Percentiles rank a stretch among this genome's conserved stretches.
These are phyloP conservation scores for Rhodotorula diobovata DNA, from an alignment of 768 basidiomycete species.

Conservation along the genomic window DNA sequence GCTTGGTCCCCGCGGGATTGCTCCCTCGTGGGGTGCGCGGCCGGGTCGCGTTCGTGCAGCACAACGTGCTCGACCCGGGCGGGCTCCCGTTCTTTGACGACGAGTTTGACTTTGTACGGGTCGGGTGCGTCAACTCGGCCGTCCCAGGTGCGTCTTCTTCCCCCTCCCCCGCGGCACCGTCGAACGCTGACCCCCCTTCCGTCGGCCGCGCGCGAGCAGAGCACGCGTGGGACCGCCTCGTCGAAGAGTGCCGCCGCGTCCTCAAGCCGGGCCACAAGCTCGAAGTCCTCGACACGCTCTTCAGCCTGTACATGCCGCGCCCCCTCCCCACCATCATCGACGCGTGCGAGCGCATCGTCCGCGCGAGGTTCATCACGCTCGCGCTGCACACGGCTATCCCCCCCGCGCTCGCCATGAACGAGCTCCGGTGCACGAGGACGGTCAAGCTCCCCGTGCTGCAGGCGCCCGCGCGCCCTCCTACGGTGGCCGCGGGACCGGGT, in stretches of 20 bases:
- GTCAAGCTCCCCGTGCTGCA: neutral
- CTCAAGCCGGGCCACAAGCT: neutral
- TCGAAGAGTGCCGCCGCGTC: neutral
- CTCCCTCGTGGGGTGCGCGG: neutral
- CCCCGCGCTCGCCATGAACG: constrained; percentile 3
- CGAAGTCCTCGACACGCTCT: neutral
- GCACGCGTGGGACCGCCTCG: neutral
- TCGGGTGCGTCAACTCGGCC: neutral
- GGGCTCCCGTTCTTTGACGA: neutral
- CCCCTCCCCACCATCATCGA: neutral
- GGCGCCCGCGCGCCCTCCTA: neutral
- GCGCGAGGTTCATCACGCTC: neutral
- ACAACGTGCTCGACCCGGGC: neutral
- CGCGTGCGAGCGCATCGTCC: neutral
- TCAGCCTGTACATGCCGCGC: neutral
- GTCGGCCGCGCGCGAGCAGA: neutral
- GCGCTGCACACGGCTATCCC: neutral
- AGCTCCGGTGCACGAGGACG: neutral
- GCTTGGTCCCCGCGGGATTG: neutral
- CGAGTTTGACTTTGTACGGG: neutral
- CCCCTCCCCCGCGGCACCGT: neutral
- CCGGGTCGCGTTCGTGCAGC: neutral
- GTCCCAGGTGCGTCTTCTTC: neutral
- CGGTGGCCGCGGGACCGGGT: neutral
- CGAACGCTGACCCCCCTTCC: neutral